Conservation (phyloP, 2,329 filamentous ascomycete species). For the Ophiostoma triangulosporum region DNA sequence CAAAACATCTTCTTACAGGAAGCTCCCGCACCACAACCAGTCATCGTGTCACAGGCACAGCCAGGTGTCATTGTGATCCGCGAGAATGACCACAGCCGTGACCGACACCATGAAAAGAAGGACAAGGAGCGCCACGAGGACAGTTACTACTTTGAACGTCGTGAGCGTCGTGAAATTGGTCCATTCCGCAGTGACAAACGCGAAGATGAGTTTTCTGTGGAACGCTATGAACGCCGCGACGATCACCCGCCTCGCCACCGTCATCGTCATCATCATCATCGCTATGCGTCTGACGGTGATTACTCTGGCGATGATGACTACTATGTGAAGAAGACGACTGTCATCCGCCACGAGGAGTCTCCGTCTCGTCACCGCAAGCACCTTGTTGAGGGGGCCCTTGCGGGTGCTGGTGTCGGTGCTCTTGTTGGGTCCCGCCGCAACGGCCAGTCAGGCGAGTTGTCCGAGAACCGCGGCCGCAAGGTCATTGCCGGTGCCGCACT, state of each 20-base stretch:
- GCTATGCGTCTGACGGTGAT: constrained; percentile 21
- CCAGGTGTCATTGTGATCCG: constrained; percentile 17
- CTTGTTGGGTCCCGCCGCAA: constrained; percentile 41
- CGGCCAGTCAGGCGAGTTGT: constrained; percentile 34
- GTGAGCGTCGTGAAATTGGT: constrained; percentile 27
- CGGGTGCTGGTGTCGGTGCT: constrained; percentile 48
- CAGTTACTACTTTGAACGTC: constrained; percentile 40
- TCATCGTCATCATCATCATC: constrained; percentile 18
- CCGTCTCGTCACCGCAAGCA: constrained; percentile 40
- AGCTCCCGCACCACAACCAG: constrained; percentile 36
- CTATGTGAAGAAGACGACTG: constrained; percentile 33
- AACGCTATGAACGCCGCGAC: constrained; percentile 23
- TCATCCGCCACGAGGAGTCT: constrained; percentile 36
- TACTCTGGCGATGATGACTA: constrained; percentile 27
- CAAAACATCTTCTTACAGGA: constrained; percentile 27
- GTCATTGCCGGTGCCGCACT: constrained; percentile 48
- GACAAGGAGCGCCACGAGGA: constrained; percentile 22
- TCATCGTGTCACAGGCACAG: constrained; percentile 20
- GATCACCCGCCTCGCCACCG: constrained; percentile 21
- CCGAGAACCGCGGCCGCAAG: constrained; percentile 41
- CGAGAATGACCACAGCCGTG: constrained; percentile 11
- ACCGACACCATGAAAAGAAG: not conserved
- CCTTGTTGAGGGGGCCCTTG: constrained; percentile 50
- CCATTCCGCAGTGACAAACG: constrained; percentile 25
- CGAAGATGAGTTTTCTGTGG: constrained; percentile 23